Base-by-base conservation (phyloP, 2,329 filamentous ascomycete genomes). In the Coniochaeta prunicola region DNA sequence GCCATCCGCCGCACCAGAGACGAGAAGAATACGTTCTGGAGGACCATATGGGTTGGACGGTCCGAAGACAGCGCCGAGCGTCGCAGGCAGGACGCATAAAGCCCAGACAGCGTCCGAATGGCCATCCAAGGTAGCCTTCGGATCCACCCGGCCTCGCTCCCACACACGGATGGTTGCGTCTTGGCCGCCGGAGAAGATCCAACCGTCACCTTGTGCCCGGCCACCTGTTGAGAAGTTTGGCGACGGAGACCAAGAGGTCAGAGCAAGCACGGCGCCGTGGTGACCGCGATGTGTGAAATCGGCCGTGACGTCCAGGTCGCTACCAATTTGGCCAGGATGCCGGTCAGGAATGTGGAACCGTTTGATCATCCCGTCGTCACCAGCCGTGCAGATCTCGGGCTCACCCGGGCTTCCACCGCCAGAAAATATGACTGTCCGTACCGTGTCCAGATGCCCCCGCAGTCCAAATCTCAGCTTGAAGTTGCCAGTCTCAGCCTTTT, bases 131-230 rank as follows among this genome's bases (percentile, higher is more conserved):
- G 92, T 96, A 2, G 92, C 92, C 73, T 97, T 97, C 8, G 94
- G 92, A 70, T 97, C 94, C 33, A 99, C 91, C 53, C 93, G 82
- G 30, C 93, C 93, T 56, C 92, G 85, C 73, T 99, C 93, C 94
- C 94, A 99, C 0, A 99, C 92, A 31, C 92, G 86, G 38, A 99
- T 87, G 7, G 91, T 96, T 19, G 90, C 86, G 73, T 99, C 94
- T 71, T 97, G 92, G 4, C 94, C 94, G 61, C 94, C 94, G 5
- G 93, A 97, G 73, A 99, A 99, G 64, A 99, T 92, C 94, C 94
- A 99, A 30, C 94, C 94, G 66, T 97, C 94, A 33, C 93, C 93
- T 66, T 89, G 86, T 8, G 90, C 91, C 62, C 92, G 86, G 7
- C 92, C 92, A 36, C 92, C 91, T 19, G 91, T 96, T 8, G 91